These are phyloP conservation scores for Diaporthe citrichinensis DNA, from an alignment of 2,329 filamentous ascomycete genomes.

Conservation along the genomic window DNA sequence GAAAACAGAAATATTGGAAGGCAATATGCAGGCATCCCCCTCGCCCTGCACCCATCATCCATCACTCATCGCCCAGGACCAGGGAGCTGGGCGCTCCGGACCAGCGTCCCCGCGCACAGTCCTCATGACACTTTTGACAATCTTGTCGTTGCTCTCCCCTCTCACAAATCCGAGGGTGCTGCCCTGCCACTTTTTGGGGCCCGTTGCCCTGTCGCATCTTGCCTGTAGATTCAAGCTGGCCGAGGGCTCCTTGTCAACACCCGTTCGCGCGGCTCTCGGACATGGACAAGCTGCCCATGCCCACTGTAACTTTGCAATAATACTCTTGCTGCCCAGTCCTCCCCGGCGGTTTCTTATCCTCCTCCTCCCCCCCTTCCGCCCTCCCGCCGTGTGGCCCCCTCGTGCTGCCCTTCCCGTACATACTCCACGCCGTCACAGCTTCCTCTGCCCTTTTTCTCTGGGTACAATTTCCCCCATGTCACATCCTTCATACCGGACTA, in stretches of 20 bases:
- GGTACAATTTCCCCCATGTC: constrained; percentile 28
- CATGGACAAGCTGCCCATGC: constrained; percentile 28
- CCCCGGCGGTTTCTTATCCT: not conserved
- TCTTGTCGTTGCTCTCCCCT: constrained; percentile 11
- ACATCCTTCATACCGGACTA: constrained; percentile 27
- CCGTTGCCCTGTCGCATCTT: constrained; percentile 24
- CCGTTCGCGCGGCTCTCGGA: constrained; percentile 29
- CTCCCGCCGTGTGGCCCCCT: not conserved
- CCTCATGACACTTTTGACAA: constrained; percentile 24
- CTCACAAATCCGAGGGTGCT: constrained; percentile 2
- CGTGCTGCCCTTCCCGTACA: not conserved
- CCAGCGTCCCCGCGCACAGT: constrained; percentile 29
- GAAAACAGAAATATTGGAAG: not conserved
- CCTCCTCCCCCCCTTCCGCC: constrained; percentile 4
- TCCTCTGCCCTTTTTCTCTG: not conserved
- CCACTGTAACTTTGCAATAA: constrained; percentile 34
- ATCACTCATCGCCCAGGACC: constrained; percentile 11
- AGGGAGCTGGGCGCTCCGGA: constrained; percentile 19
- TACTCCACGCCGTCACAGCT: constrained; percentile 28
- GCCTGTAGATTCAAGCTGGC: constrained; percentile 11
- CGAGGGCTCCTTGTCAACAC: constrained; percentile 30
- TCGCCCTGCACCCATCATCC: not conserved
- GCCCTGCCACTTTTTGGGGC: not conserved
- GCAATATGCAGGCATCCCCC: not conserved
- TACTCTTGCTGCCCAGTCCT: constrained; percentile 26